Conservation (phyloP, 768 basidiomycete species). For the Leucogyrophana mollusca region DNA sequence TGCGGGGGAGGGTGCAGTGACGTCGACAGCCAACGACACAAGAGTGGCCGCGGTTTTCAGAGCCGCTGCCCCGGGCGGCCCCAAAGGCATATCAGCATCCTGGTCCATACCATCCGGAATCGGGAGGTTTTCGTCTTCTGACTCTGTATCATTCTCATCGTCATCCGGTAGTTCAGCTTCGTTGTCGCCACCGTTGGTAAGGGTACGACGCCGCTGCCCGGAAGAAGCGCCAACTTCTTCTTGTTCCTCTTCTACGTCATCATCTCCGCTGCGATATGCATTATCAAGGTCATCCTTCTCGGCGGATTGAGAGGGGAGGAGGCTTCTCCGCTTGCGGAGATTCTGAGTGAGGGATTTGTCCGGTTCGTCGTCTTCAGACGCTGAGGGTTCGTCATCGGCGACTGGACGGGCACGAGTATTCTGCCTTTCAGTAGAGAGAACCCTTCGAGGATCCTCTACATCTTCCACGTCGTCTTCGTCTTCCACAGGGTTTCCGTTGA, state of each 20-base stretch:
- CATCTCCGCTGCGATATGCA: slow-evolving; percentile 30
- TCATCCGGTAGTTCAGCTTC: slow-evolving; percentile 12
- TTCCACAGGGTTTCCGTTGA: slow-evolving; percentile 11
- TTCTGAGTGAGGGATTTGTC: background rate
- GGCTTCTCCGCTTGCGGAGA: slow-evolving; percentile 1
- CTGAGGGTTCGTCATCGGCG: slow-evolving; percentile 3
- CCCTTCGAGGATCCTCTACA: slow-evolving; percentile 2
- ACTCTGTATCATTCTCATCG: slow-evolving; percentile 8
- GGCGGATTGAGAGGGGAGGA: background rate
- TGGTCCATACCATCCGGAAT: slow-evolving; percentile 17
- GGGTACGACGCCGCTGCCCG: slow-evolving; percentile 6
- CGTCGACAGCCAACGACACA: slow-evolving; percentile 4
- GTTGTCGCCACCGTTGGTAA: slow-evolving; percentile 13
- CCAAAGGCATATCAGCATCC: slow-evolving; percentile 15
- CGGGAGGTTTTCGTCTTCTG: slow-evolving; percentile 25
- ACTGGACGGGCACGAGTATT: slow-evolving; percentile 2
- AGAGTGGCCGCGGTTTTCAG: background rate
- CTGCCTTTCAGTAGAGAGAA: slow-evolving; percentile 4
- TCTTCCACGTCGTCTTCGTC: slow-evolving; percentile 15
- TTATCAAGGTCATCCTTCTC: slow-evolving; percentile 6
- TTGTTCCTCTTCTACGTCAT: slow-evolving; percentile 18
- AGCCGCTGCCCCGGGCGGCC: slow-evolving; percentile 14
- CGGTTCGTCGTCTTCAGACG: slow-evolving; percentile 5
- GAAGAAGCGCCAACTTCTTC: slow-evolving; percentile 19
- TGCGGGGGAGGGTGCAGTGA: slow-evolving; percentile 15